These are phyloP conservation scores for Didymella lethalis DNA, from an alignment of 2,329 filamentous ascomycete genomes.

Conservation along the genomic window DNA sequence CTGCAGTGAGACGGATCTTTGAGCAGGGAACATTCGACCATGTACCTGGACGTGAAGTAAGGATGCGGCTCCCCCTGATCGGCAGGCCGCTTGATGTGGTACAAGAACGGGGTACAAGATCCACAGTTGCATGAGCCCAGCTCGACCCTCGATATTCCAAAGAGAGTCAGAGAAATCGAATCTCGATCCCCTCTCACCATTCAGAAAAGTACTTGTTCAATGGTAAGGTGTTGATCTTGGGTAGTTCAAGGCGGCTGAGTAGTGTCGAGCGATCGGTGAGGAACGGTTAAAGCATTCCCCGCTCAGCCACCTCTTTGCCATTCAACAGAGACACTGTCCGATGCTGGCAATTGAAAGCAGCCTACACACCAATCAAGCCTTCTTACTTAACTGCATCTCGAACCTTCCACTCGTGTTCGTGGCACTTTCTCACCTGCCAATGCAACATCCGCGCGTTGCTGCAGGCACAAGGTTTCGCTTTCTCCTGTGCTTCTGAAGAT, in stretches of 20 bases:
- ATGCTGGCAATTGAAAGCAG: background rate
- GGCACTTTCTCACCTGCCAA: background rate
- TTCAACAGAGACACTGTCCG: background rate
- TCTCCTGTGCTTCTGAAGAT: background rate
- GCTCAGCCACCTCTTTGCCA: background rate
- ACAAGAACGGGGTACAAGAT: constrained; percentile 11
- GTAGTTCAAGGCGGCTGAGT: background rate
- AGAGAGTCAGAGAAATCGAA: background rate
- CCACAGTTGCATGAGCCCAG: background rate
- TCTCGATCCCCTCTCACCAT: background rate
- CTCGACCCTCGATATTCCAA: background rate
- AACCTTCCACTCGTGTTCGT: background rate
- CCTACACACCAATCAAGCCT: background rate
- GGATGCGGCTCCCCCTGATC: background rate
- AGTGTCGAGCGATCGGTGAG: background rate
- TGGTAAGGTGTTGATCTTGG: background rate
- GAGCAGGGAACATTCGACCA: background rate
- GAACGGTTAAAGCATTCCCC: background rate
- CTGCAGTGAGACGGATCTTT: background rate
- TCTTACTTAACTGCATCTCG: background rate
- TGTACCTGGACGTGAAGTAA: background rate
- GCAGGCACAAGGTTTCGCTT: constrained; percentile 14
- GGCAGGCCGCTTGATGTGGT: background rate
- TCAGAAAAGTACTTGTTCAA: background rate
- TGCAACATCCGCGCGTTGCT: constrained; percentile 1